Evolutionary conservation across 1,284 basidiomycete species (phyloP).

Genomic region (Rhizopogon hawkerae): DNA sequence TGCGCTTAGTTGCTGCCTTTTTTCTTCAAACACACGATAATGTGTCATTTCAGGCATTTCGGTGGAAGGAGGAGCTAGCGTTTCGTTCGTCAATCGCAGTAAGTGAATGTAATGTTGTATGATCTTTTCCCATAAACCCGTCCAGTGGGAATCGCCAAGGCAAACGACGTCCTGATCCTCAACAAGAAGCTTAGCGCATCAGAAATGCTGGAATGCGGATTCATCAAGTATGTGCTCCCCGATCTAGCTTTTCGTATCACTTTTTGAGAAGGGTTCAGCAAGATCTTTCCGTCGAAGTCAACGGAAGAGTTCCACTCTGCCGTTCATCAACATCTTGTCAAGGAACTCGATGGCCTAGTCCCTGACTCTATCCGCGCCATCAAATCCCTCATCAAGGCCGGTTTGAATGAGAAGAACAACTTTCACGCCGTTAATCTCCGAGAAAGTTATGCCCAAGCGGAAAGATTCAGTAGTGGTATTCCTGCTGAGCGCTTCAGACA

Average conservation of each 20-base stretch:
- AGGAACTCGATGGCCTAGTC: constrained; percentile 50
- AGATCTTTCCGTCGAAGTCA: constrained; percentile 50
- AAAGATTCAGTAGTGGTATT: constrained; percentile 50
- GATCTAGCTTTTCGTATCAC: not conserved
- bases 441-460: constrained; percentile 63
- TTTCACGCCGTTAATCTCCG: constrained; percentile 58
- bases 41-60: constrained; percentile 39
- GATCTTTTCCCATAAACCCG: not conserved
- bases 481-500: constrained; percentile 46
- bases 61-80: constrained; percentile 59
- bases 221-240: constrained; percentile 47
- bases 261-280: constrained; percentile 28
- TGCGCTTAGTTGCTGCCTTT: constrained; percentile 9
- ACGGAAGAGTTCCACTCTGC: constrained; percentile 45
- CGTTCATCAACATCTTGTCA: constrained; percentile 40
- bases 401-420: constrained; percentile 53
- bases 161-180: constrained; percentile 61
- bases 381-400: constrained; percentile 48
- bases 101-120: constrained; percentile 2
- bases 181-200: constrained; percentile 57
- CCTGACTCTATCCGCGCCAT: constrained; percentile 43
- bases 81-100: constrained; percentile 60
- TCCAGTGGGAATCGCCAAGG: constrained; percentile 57
- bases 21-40: not conserved
- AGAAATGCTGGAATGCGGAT: constrained; percentile 52